phyloP scores from a whole-genome alignment of 768 basidiomycete species.

The Boletus pseudo-olivaceus region DNA sequence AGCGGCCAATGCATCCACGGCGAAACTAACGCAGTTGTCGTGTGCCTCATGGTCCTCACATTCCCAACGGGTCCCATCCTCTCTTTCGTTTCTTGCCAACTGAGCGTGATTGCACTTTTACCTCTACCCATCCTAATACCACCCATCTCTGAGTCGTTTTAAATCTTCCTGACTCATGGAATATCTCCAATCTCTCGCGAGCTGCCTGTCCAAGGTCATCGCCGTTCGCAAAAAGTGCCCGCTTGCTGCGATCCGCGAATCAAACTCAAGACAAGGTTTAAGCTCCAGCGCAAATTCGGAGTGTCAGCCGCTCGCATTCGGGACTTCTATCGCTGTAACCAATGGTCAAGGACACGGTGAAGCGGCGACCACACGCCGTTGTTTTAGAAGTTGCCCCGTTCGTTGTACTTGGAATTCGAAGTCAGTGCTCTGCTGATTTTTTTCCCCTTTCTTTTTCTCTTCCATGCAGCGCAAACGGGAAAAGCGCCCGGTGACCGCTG shows the following conservation, averaged over 20 bases:
- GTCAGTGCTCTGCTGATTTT: not conserved
- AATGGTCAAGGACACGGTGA: not conserved
- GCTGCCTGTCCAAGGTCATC: slow-evolving; percentile 20
- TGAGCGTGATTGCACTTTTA: not conserved
- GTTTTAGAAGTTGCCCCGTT: slow-evolving; percentile 9
- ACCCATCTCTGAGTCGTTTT: not conserved
- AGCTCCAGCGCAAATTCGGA: slow-evolving; percentile 3
- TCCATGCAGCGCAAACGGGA: slow-evolving; percentile 17
- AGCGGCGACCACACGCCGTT: slow-evolving; percentile 1
- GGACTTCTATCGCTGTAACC: slow-evolving; percentile 2
- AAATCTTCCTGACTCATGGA: slow-evolving; percentile 11
- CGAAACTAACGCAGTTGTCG: slow-evolving; percentile 18
- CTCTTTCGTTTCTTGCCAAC: not conserved
- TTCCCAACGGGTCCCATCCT: not conserved
- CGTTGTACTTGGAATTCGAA: not conserved
- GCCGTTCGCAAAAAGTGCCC: slow-evolving; percentile 18
- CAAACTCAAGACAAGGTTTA: slow-evolving; percentile 17
- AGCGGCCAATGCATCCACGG: slow-evolving; percentile 18
- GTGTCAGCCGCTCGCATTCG: slow-evolving; percentile 9
- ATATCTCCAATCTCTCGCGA: slow-evolving; percentile 20
- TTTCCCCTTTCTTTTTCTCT: not conserved
- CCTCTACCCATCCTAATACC: not conserved
- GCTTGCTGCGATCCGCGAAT: slow-evolving; percentile 1
- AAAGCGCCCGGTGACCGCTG: slow-evolving; percentile 1
- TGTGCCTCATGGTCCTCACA: slow-evolving; percentile 16